Base-by-base conservation (phyloP, 179 eudicot genomes). In the Carnegiea gigantea region DNA sequence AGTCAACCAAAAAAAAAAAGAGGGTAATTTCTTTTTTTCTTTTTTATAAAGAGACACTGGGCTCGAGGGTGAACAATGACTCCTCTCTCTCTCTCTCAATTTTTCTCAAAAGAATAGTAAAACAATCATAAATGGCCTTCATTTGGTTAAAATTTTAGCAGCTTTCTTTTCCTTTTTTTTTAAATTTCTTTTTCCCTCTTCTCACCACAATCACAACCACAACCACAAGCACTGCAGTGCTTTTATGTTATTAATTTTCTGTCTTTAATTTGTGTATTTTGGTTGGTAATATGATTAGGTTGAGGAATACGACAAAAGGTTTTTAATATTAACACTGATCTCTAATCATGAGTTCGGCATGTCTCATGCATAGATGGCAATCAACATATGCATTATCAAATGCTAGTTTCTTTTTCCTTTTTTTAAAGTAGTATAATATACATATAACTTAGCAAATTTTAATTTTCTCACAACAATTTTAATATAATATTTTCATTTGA, bases 21-120 rank as follows among this genome's bases (percentile, higher is more conserved):
- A 57, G 38, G 12, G 5, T 9, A 23, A 15, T 33, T 67, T 67
- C 9, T 11, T 28, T 67, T 13, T 26, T 67, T 67, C 36, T 33
- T 33, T 33, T 67, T 30, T 67, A 10, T 36, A 57, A 38, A 67
- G 54, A 76, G 51, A 79, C 85, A 28, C 87, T 76, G 85, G 87
- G 87, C 87, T 85, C 87, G 85, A 84, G 80, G 73, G 54, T 70
- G 46, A 74, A n/a, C n/a, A n/a, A 73, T 59, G 30, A 67, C 65
- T 51, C 67, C 54, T 70, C 80, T 73, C 24, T 3, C 36, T 33
- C 36, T 33, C 36, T 33, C 36, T 33, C 36, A 30, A 48, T 67
- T 67, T 67, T 67, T 62, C 78, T 82, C 78, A 70, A 85, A 82
- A 70, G 81, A 82, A 82, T 70, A 64, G 65, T 67, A 77, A 67